Conservation (phyloP, 169 alveolate species). For the Cryptosporidium baileyi region DNA sequence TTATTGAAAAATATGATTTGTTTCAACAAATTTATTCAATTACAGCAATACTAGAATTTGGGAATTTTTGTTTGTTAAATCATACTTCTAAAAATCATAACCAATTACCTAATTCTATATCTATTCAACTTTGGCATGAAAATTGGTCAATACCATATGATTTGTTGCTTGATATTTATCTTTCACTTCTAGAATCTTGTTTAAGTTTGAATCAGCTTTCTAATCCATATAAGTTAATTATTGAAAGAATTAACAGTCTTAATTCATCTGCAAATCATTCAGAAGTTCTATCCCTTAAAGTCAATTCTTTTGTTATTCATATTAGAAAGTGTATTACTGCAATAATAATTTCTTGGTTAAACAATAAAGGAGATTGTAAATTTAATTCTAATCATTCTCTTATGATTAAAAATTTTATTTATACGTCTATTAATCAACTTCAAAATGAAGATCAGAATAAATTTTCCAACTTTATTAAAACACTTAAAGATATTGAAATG, state of each 20-base stretch:
- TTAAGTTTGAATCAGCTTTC: background rate
- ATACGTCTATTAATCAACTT: background rate
- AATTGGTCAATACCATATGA: slow-evolving; percentile 32
- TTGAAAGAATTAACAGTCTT: background rate
- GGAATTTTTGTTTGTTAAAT: background rate
- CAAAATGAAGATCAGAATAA: background rate
- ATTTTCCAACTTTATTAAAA: background rate
- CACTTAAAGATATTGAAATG: background rate
- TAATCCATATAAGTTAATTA: slow-evolving; percentile 24
- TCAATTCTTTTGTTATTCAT: slow-evolving; percentile 7
- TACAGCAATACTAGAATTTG: slow-evolving; percentile 41
- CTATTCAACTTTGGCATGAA: slow-evolving; percentile 25
- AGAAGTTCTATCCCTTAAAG: background rate
- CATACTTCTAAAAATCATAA: background rate
- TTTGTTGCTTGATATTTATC: slow-evolving; percentile 19
- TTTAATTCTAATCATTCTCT: background rate
- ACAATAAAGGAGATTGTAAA: background rate
- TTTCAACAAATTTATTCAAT: slow-evolving; percentile 57
- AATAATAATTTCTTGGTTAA: background rate
- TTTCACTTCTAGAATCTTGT: slow-evolving; percentile 53
- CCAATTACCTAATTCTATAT: background rate
- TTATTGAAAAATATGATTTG: slow-evolving; percentile 27
- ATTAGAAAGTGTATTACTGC: slow-evolving; percentile 31
- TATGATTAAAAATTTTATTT: slow-evolving; percentile 8
- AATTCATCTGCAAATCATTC: background rate